A percentile compares a stretch with the other conserved stretches of the same genome.
Conservation (phyloP, 345 rosid species). For the Ailanthus altissimus region DNA sequence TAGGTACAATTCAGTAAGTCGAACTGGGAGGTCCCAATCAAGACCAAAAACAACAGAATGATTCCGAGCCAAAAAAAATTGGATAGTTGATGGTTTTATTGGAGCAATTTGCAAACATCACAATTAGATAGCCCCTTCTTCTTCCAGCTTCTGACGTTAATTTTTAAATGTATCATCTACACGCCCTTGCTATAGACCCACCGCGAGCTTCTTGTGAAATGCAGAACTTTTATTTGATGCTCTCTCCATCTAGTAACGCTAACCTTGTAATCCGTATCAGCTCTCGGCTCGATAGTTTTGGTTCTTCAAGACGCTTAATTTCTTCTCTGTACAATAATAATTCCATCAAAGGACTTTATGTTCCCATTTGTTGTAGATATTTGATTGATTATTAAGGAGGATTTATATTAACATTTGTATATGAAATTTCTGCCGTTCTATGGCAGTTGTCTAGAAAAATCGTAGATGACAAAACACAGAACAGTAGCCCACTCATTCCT, state of each 20-base stretch:
- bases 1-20: neutral
- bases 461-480: no score
- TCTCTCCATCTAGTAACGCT: neutral
- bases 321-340: neutral
- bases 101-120: neutral
- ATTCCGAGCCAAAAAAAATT: no score
- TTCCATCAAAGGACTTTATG: neutral
- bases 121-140: neutral
- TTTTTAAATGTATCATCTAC: neutral
- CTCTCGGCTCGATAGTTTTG: neutral
- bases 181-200: no score
- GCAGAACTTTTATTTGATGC: neutral
- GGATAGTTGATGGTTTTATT: neutral
- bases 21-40: neutral
- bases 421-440: no score
- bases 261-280: neutral
- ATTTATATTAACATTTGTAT: no score
- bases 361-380: no score
- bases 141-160: neutral
- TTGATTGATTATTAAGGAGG: no score
- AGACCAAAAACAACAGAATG: no score
- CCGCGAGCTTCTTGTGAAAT: neutral
- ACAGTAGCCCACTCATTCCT: no score
- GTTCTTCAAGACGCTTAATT: no score
- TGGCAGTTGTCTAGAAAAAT: no score